Evolutionary conservation across 164 flowering plant genomes (phyloP).

Genomic region (Aristolochia californica): DNA sequence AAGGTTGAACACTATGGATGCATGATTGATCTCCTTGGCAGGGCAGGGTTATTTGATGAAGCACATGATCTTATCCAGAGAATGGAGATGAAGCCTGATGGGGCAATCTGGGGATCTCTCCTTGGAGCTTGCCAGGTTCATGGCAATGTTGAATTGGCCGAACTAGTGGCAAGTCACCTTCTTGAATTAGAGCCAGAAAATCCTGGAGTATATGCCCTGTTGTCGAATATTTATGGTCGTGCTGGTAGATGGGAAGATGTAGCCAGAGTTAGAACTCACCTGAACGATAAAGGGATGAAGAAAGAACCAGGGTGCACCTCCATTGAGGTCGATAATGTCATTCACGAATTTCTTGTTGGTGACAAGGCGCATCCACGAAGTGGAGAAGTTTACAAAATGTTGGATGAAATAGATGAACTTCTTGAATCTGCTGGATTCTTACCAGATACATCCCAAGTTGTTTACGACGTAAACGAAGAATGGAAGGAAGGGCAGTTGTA

Average conservation of each 20-base stretch:
- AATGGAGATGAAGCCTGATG: slow-evolving; percentile 53
- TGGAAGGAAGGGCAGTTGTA: slow-evolving; percentile 46
- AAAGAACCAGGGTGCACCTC: slow-evolving; percentile 57
- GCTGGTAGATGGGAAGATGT: slow-evolving; percentile 62
- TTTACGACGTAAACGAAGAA: slow-evolving; percentile 49
- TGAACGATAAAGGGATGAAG: slow-evolving; percentile 44
- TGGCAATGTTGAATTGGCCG: slow-evolving; percentile 34
- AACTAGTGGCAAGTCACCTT: slow-evolving; percentile 28
- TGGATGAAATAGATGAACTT: slow-evolving; percentile 37
- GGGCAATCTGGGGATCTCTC: slow-evolving; percentile 58
- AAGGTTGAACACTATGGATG: slow-evolving; percentile 55
- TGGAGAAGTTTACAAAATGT: slow-evolving; percentile 40
- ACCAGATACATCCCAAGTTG: slow-evolving; percentile 54
- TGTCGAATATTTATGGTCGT: slow-evolving; percentile 52
- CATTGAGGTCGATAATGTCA: slow-evolving; percentile 49
- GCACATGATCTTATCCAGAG: slow-evolving; percentile 30
- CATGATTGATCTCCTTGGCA: slow-evolving; percentile 51
- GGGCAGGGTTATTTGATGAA: slow-evolving; percentile 54
- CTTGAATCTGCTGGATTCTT: slow-evolving; percentile 37
- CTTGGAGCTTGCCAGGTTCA: slow-evolving; percentile 50
- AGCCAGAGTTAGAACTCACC: slow-evolving; percentile 35
- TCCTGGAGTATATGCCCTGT: slow-evolving; percentile 40
- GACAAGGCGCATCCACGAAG: slow-evolving; percentile 45
- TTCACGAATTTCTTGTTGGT: slow-evolving; percentile 59
- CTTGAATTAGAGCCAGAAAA: slow-evolving; percentile 48